Conservation (phyloP, 495 filamentous ascomycete genomes). For the Hypoxylon trugodes region DNA sequence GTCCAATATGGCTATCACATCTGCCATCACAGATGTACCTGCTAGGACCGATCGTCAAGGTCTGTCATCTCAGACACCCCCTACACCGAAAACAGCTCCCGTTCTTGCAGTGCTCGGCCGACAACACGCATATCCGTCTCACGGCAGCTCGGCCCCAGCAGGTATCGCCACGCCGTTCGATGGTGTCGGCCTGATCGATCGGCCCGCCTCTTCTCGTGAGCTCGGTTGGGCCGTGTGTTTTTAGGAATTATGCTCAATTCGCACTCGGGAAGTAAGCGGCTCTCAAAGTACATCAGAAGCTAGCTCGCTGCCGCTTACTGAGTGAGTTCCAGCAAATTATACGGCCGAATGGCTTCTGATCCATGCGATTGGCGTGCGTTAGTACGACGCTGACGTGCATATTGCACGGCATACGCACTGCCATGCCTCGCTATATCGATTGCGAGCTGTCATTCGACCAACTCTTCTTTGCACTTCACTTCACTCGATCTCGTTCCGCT, state of each 20-base stretch:
- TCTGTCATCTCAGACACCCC: too few species aligned
- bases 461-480: neutral
- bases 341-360: neutral
- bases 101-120: too few species aligned
- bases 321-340: conserved; percentile 1
- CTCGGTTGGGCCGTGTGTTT: neutral
- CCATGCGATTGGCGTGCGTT: conserved; percentile 21
- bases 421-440: neutral
- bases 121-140: neutral
- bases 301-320: conserved; percentile 14
- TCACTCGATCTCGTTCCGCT: conserved; percentile 3
- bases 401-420: conserved; percentile 21
- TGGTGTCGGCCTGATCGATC: neutral
- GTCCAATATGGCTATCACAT: neutral
- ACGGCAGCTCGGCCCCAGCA: neutral
- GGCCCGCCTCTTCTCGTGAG: conserved; percentile 7
- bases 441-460: conserved; percentile 9
- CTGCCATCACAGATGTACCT: conserved; percentile 2
- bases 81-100: too few species aligned
- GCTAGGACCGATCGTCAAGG: conserved; percentile 1
- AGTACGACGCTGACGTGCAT: conserved; percentile 31
- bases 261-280: conserved; percentile 4
- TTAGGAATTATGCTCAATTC: neutral
- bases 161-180: conserved; percentile 4
- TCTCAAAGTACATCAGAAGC: neutral